Conservation (phyloP, 2,329 filamentous ascomycete species). For the Bipolaris cookei region DNA sequence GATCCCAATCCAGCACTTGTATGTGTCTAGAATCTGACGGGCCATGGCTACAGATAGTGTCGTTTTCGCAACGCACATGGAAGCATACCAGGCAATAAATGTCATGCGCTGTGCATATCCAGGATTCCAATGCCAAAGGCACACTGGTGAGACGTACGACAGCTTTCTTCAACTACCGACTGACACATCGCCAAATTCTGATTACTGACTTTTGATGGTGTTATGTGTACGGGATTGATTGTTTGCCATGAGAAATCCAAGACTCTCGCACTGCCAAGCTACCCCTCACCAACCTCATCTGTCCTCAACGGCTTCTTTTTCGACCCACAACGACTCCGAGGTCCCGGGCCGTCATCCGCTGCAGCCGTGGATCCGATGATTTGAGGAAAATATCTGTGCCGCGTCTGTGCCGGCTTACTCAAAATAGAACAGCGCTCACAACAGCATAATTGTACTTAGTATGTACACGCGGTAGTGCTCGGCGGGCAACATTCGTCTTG, state of each 20-base stretch:
- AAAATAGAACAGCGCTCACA: neutral
- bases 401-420: neutral
- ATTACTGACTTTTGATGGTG: no score
- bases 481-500: neutral
- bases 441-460: neutral
- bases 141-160: no score
- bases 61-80: no score
- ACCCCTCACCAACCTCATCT: slow-evolving; percentile 8
- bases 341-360: neutral
- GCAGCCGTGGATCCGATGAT: neutral
- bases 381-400: slow-evolving; percentile 9
- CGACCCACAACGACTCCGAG: slow-evolving; percentile 5
- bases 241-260: neutral
- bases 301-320: neutral
- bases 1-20: no score
- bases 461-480: neutral
- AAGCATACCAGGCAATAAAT: no score
- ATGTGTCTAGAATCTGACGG: no score
- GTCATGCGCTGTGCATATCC: no score
- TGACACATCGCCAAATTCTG: neutral
- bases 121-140: no score
- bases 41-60: no score
- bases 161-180: neutral
- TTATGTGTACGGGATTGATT: neutral
- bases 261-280: slow-evolving; percentile 6